phyloP scores from a whole-genome alignment of 169 alveolate species.

The Blepharisma undulans region DNA sequence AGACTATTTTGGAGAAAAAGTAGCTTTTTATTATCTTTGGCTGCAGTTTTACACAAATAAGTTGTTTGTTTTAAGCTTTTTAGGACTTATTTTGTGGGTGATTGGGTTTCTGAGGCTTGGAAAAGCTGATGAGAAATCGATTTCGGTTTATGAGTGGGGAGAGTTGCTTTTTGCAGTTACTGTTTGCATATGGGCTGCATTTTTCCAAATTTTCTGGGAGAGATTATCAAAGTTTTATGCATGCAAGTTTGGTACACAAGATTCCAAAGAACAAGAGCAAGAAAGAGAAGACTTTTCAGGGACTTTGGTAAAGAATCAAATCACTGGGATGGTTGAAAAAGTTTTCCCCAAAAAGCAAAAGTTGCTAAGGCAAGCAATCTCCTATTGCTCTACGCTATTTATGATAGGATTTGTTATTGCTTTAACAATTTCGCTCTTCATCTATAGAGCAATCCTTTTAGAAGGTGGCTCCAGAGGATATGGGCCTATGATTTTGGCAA shows the following conservation, averaged over 20 bases:
- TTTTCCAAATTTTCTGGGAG: slow-evolving; percentile 53
- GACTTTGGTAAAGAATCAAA: slow-evolving; percentile 38
- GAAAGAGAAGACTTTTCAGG: slow-evolving; percentile 45
- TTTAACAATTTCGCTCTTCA: slow-evolving; percentile 31
- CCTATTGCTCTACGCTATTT: slow-evolving; percentile 36
- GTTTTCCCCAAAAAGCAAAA: slow-evolving; percentile 23
- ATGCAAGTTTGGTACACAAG: slow-evolving; percentile 50
- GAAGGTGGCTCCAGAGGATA: slow-evolving; percentile 6
- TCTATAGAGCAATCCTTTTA: slow-evolving; percentile 23
- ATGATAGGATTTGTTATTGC: slow-evolving; percentile 43
- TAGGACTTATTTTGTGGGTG: slow-evolving; percentile 38
- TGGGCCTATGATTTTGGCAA: slow-evolving; percentile 43
- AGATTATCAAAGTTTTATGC: slow-evolving; percentile 38
- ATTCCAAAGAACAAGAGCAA: slow-evolving; percentile 35
- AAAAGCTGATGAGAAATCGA: neutral
- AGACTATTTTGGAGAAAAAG: slow-evolving; percentile 53
- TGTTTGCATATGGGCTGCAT: slow-evolving; percentile 49
- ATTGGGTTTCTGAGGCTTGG: slow-evolving; percentile 17
- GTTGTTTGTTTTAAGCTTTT: neutral
- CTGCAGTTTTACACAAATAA: slow-evolving; percentile 42
- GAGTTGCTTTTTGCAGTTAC: slow-evolving; percentile 45
- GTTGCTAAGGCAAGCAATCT: slow-evolving; percentile 14
- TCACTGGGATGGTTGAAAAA: slow-evolving; percentile 34
- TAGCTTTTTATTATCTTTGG: slow-evolving; percentile 50
- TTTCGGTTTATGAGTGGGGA: neutral